These are phyloP conservation scores for Vinca major DNA, from an alignment of 305 asterid species.

Conservation along the genomic window DNA sequence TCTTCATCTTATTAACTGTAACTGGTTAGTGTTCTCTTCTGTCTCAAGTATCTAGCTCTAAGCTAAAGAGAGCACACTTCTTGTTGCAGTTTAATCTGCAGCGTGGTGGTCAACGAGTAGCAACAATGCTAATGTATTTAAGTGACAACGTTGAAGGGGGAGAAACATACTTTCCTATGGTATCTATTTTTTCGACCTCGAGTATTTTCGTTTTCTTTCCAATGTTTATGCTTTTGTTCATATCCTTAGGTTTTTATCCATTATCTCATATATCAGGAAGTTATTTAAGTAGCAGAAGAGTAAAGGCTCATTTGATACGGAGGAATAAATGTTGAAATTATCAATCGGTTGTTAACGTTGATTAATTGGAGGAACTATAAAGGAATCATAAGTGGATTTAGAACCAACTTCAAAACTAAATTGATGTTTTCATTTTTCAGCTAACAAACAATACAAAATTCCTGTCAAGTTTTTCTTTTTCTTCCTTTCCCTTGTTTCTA, in stretches of 20 bases:
- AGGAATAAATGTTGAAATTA: not conserved
- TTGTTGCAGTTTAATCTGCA: constrained; percentile 62
- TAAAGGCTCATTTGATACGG: not conserved
- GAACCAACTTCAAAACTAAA: not conserved
- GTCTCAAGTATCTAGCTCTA: constrained; percentile 7
- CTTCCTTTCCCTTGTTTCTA: not conserved
- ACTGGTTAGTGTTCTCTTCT: not conserved
- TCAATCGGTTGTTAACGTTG: not conserved
- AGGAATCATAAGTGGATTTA: not conserved
- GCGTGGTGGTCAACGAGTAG: constrained; percentile 88
- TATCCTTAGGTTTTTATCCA: not conserved
- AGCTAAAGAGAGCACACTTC: constrained; percentile 11
- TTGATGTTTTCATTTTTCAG: not conserved
- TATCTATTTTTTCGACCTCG: constrained; percentile 18
- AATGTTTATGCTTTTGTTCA: constrained; percentile 1
- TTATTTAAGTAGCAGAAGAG: not conserved
- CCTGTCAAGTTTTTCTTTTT: not conserved
- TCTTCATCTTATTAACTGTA: constrained; percentile 10
- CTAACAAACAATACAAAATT: not conserved
- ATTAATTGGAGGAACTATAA: not conserved
- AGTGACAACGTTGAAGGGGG: constrained; percentile 85
- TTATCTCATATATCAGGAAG: not conserved
- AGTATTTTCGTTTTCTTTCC: not conserved
- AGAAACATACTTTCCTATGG: constrained; percentile 83
- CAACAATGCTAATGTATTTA: constrained; percentile 87